phyloP scores from a whole-genome alignment of 2,329 filamentous ascomycete species.

The Neofusicoccum ribis region DNA sequence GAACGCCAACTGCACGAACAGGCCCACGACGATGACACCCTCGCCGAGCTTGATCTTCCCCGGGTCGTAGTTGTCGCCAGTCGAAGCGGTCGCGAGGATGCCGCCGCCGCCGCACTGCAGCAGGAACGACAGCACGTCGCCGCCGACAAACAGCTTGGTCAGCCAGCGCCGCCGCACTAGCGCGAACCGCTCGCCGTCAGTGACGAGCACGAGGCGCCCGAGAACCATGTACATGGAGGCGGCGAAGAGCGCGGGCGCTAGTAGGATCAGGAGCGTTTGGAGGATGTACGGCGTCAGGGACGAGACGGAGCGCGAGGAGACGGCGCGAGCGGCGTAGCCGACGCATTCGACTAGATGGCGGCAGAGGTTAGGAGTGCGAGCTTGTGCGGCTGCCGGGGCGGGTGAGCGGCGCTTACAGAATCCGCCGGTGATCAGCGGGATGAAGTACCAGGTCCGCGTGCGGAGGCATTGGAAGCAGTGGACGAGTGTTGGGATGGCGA shows the following conservation, averaged over 20 bases:
- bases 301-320: slow-evolving; percentile 29
- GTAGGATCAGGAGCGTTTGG: slow-evolving; percentile 46
- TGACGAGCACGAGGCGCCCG: slow-evolving; percentile 39
- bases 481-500: slow-evolving; percentile 30
- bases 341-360: slow-evolving; percentile 47
- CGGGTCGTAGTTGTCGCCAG: background rate
- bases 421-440: slow-evolving; percentile 53
- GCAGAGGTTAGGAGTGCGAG: too few species aligned
- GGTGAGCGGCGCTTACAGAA: slow-evolving; percentile 36
- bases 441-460: slow-evolving; percentile 52
- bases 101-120: slow-evolving; percentile 33
- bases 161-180: slow-evolving; percentile 37
- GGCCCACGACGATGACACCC: slow-evolving; percentile 50
- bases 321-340: slow-evolving; percentile 52
- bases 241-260: slow-evolving; percentile 49
- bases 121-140: slow-evolving; percentile 44
- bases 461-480: slow-evolving; percentile 43
- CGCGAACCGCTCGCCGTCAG: slow-evolving; percentile 35
- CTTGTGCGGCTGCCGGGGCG: too few species aligned
- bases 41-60: slow-evolving; percentile 30
- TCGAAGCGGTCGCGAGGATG: background rate
- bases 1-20: slow-evolving; percentile 52
- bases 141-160: slow-evolving; percentile 45
- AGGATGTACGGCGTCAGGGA: slow-evolving; percentile 44
- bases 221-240: slow-evolving; percentile 48